Base-by-base conservation (phyloP, 2,329 filamentous ascomycete species). In the Trichoderma guizhouense region DNA sequence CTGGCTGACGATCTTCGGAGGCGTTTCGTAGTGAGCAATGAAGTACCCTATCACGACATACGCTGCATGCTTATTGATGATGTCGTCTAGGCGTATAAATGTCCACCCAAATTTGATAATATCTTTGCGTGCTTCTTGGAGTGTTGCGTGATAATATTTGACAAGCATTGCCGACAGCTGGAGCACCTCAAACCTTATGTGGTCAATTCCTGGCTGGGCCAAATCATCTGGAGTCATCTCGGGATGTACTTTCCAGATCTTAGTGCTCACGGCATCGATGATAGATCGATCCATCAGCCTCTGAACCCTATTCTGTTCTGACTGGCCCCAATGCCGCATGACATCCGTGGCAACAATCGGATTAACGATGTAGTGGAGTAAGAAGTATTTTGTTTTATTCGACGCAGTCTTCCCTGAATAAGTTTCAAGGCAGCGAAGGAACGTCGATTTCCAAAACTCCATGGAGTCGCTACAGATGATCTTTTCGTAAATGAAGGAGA, bases 21-120 rank as follows among this genome's bases (percentile, higher is more conserved):
- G 97, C 0, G 96, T 98, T 77, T 99, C 97, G 79, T 97, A 99
- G 74, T 97, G 93, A 0, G 94, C 93, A 77, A 99, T 98, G 83
- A 99, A 99, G 82, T 98, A 99, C 3, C 93, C 94, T 73, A 99
- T 97, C 7, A 99, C 90, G 6, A 98, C 95, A 77, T 99, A 99
- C 3, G 96, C 95, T 0, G 95, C 96, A 80, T 98, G 96, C 81
- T 99, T 99, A 85, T 98, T 99, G 84, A 99, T 97, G 71, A 97
- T 93, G 81, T 99, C 96, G 78, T 99, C 97, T n/a, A 99, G 88
- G 28, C 93, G 90, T 77, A 99, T 99, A 79, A 97, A 98, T 21
- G 95, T 97, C 96, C 96, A 99, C 3, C 94, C 95, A 81, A 98
- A 99, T 82, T 98, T 98, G 79, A 99, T 99, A 74, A 99, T 95